Conservation (phyloP, 352 stramenopile genomes). For the Achlya hypogyna region DNA sequence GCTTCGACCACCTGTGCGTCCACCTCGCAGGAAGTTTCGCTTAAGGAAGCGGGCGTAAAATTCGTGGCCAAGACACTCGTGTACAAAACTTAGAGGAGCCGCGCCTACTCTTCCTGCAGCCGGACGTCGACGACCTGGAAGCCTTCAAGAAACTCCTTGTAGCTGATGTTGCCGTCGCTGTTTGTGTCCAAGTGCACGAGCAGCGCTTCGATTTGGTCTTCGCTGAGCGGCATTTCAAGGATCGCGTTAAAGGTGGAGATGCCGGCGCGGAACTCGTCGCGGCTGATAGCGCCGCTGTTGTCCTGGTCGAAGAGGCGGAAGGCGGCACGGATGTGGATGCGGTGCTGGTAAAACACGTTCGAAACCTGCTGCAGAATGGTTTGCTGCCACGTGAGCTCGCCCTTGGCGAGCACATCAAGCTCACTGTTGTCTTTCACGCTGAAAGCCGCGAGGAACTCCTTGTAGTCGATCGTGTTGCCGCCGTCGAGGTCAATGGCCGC, state of each 20-base stretch:
- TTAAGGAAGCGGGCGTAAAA: no score
- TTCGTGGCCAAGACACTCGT: no score
- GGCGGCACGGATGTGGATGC: conserved; percentile 86
- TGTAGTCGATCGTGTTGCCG: conserved; percentile 86
- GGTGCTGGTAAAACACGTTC: conserved; percentile 92
- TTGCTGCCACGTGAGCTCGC: conserved; percentile 84
- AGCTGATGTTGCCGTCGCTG: conserved; percentile 86
- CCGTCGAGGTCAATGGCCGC: conserved; percentile 80
- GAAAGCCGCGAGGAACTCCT: conserved; percentile 89
- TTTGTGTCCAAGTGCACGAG: conserved; percentile 83
- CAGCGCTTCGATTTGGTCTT: conserved; percentile 88
- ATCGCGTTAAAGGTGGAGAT: conserved; percentile 85
- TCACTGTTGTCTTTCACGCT: conserved; percentile 74
- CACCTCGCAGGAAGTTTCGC: no score
- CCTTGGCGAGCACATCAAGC: conserved; percentile 31
- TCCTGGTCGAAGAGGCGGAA: conserved; percentile 89
- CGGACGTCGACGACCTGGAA: conserved; percentile 69
- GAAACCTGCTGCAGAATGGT: conserved; percentile 88
- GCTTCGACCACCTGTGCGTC: no score
- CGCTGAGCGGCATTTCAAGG: conserved; percentile 83
- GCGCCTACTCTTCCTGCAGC: conserved; percentile 11
- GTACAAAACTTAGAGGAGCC: no score
- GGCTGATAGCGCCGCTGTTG: conserved; percentile 67
- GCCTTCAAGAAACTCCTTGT: conserved; percentile 91
- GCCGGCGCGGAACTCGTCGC: conserved; percentile 78